These are phyloP conservation scores for Uromyces viciae-fabae DNA, from an alignment of 1,284 basidiomycete species.

Conservation along the genomic window DNA sequence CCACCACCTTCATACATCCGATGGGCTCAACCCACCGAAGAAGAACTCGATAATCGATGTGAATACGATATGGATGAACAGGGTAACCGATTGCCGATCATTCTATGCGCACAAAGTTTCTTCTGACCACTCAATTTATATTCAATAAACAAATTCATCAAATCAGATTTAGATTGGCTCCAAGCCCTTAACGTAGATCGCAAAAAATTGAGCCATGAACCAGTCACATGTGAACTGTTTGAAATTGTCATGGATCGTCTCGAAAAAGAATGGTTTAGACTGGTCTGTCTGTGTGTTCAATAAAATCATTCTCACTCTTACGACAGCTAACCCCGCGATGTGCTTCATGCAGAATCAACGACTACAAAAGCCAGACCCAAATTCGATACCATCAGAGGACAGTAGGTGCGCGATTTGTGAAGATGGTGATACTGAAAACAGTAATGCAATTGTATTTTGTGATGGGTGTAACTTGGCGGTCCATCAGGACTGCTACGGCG, in stretches of 20 bases:
- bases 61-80: constrained; percentile 99
- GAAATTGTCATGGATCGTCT: constrained; percentile 95
- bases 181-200: constrained; percentile 78
- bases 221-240: constrained; percentile 78
- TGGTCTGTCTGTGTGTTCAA: constrained; percentile 59
- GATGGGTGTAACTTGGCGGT: constrained; percentile 98
- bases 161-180: constrained; percentile 87
- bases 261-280: constrained; percentile 98
- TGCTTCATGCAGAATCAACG: constrained; percentile 68
- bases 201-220: constrained; percentile 70
- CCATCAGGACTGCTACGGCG: constrained; percentile 99
- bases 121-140: background rate
- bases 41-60: constrained; percentile 83
- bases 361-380: constrained; percentile 76
- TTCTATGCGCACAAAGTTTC: no score
- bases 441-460: constrained; percentile 98
- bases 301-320: no score
- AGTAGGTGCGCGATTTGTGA: constrained; percentile 96
- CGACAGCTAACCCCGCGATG: no score
- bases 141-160: background rate
- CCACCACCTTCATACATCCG: constrained; percentile 46
- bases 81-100: constrained; percentile 60
- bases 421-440: constrained; percentile 96
- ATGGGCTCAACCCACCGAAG: constrained; percentile 67
- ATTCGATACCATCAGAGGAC: constrained; percentile 77